These are phyloP conservation scores for Apophysomyces sp. DNA, from an alignment of 371 early-diverging fungal genomes.

Conservation along the genomic window DNA sequence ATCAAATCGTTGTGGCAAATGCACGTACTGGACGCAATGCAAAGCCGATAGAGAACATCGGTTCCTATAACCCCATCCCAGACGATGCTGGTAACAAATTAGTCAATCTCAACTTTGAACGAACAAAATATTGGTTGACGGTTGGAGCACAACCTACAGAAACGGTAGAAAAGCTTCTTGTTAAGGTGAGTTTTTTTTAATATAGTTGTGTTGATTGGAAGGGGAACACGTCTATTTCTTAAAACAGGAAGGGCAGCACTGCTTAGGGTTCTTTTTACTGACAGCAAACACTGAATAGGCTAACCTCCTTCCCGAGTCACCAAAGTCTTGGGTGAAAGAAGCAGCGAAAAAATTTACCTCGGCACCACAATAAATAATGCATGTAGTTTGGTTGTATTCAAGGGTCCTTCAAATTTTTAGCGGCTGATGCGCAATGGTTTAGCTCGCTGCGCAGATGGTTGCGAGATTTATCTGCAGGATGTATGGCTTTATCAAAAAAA, in stretches of 20 bases:
- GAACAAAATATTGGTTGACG: slow-evolving; percentile 95
- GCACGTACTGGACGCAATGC: slow-evolving; percentile 80
- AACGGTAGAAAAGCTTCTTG: slow-evolving; percentile 82
- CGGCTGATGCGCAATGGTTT: too few species aligned
- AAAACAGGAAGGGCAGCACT: neutral
- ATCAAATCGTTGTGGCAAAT: slow-evolving; percentile 92
- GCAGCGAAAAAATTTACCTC: slow-evolving; percentile 32
- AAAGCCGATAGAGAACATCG: slow-evolving; percentile 90
- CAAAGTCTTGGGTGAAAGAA: slow-evolving; percentile 59
- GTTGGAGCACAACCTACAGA: slow-evolving; percentile 94
- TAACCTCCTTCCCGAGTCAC: slow-evolving; percentile 56
- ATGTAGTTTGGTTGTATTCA: too few species aligned
- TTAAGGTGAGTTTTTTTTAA: slow-evolving; percentile 64
- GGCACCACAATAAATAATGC: slow-evolving; percentile 4
- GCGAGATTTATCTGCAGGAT: too few species aligned
- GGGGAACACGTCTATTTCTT: neutral
- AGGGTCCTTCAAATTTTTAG: too few species aligned
- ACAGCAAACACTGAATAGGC: slow-evolving; percentile 32
- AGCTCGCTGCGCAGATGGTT: too few species aligned
- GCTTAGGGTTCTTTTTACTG: neutral
- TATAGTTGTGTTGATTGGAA: too few species aligned
- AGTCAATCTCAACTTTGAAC: slow-evolving; percentile 82
- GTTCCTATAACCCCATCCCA: slow-evolving; percentile 90
- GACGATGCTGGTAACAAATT: slow-evolving; percentile 75
- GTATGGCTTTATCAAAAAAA: too few species aligned